These are phyloP conservation scores for Pythium inflatum DNA, from an alignment of 352 stramenopile species.

Conservation along the genomic window DNA sequence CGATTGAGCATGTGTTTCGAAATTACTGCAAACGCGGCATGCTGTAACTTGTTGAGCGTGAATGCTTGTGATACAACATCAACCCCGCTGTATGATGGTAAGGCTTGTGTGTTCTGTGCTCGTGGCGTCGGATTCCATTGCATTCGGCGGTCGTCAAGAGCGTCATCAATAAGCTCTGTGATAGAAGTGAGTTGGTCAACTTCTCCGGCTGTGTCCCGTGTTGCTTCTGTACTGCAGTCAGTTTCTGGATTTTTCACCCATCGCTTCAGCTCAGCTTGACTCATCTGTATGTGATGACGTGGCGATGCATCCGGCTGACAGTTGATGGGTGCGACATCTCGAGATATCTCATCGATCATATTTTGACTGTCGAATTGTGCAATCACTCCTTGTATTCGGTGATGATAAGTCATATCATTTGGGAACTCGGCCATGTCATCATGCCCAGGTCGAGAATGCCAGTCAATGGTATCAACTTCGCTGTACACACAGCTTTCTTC, in stretches of 20 bases:
- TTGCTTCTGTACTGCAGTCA: no score
- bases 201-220: no score
- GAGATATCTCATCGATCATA: neutral
- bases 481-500: no score
- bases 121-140: neutral
- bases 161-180: neutral
- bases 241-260: neutral
- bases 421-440: constrained; percentile 2
- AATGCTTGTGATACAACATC: neutral
- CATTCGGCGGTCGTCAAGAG: neutral
- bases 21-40: constrained; percentile 12
- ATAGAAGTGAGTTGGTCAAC: neutral
- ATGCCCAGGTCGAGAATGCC: no score
- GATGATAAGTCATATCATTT: neutral
- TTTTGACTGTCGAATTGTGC: neutral
- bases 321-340: neutral
- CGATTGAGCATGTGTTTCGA: neutral
- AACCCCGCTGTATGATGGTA: neutral
- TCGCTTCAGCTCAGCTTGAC: neutral
- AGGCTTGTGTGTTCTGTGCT: neutral
- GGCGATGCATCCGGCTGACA: no score
- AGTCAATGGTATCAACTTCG: no score
- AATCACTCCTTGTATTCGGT: constrained; percentile 1
- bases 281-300: no score
- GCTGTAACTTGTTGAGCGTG: constrained; percentile 21